Evolutionary conservation across 345 rosid species (phyloP), one percentile per base, ranked within the genome.

Genomic region (Aurinia saxatilis): DNA sequence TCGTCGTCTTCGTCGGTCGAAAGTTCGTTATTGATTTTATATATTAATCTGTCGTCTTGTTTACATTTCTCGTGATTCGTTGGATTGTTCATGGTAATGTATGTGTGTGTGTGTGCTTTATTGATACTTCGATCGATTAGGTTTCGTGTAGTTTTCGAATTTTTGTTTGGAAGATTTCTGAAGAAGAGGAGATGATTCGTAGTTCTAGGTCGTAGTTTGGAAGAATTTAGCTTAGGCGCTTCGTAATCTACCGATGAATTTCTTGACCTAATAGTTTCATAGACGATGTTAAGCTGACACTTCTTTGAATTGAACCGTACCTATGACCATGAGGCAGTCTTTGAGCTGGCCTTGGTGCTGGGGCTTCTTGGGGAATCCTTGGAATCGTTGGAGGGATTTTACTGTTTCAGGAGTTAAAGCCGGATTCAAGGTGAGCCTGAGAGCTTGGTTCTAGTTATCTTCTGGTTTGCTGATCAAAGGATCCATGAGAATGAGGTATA

Each of bases 21-120:
- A 81, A 76, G 86, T 84, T 84, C 86, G 86, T 84, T 63, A 72
- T 79, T 36, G 27, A 5, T 65, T 68, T 14, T 25, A n/a, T 21
- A 21, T 21, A n/a, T n/a, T n/a, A 21, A 31, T 65, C 49, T 34
- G 10, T 48, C 18, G 10, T 39, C 39, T 53, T 3, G 34, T 62
- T 64, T 42, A 2, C 44, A 16, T n/a, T 38, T 74, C 47, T 4
- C 46, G 47, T 57, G 47, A 37, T 27, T 44, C 2, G 41, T 31
- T 68, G 15, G 36, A 17, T 17, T 35, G 21, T 57, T 11, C 48
- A 34, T 60, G 79, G 72, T 66, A 66, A 59, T 29, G 71, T 61
- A 23, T 41, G 55, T 46, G 50, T 39, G 44, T 63, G 36, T 34
- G 37, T 54, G 37, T n/a, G n/a, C n/a, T n/a, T n/a, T n/a, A n/a